Conservation (phyloP, 306 rosid species). For the Vigna reflexopilosa region DNA sequence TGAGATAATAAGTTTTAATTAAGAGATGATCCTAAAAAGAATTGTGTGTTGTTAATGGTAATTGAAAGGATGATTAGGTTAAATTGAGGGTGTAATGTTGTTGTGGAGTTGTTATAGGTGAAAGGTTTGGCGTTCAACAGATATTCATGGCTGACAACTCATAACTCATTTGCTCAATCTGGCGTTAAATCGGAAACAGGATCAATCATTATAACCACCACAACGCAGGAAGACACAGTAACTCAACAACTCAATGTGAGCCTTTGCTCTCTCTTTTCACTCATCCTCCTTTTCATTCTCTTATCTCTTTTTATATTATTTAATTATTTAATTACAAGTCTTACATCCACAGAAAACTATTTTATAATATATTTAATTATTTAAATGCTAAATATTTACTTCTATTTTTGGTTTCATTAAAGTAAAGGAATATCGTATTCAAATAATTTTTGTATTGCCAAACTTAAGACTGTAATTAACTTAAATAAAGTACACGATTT, state of each 20-base stretch:
- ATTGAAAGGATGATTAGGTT: neutral
- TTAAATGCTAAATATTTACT: too few relatives aligned
- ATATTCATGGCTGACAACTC: slow-evolving; percentile 83
- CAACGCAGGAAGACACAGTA: slow-evolving; percentile 71
- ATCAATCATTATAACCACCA: slow-evolving; percentile 46
- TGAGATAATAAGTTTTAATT: too few relatives aligned
- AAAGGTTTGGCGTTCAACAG: slow-evolving; percentile 67
- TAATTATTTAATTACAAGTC: too few relatives aligned
- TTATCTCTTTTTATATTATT: neutral
- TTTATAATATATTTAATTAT: too few relatives aligned
- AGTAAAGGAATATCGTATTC: neutral
- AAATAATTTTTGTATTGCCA: neutral
- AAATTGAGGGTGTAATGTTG: neutral
- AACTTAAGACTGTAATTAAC: neutral
- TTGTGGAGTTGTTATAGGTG: slow-evolving; percentile 49
- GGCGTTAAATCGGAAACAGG: slow-evolving; percentile 62
- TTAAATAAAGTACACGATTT: neutral
- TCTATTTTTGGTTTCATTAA: too few relatives aligned
- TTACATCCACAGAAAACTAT: too few relatives aligned
- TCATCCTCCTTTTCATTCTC: neutral
- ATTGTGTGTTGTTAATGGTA: too few relatives aligned
- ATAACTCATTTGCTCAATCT: slow-evolving; percentile 68
- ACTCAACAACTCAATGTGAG: slow-evolving; percentile 69
- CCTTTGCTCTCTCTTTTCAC: neutral
- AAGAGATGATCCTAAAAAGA: too few relatives aligned